Base-by-base conservation (phyloP, 495 filamentous ascomycete species). In the Neurospora sp. region DNA sequence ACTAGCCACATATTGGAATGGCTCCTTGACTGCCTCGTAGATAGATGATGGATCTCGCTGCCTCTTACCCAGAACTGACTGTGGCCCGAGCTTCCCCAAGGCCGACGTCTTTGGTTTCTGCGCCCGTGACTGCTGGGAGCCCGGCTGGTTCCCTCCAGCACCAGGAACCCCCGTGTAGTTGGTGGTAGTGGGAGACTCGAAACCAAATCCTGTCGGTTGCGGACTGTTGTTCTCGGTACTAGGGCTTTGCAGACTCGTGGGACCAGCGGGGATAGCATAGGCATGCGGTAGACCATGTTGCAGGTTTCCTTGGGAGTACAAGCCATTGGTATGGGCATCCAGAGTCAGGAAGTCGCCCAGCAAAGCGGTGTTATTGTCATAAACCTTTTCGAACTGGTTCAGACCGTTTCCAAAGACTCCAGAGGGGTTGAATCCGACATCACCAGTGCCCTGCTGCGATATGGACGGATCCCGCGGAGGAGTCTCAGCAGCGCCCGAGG, bases 1-100 rank as follows among this genome's bases (percentile, higher is more conserved):
- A 53, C 93, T 92, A 70, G 85, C 88, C 2, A 93, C 93, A 78
- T 99, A 98, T 9, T 92, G 88, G 78, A 98, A 98, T 31, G 96
- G 94, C 75, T 94, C 88, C 69, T 90, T 93, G 75, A 99, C 93
- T 53, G 88, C 91, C 71, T 92, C 89, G 82, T 99, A 99, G 74
- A 98, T 94, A 35, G 88, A 86, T 0, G 91, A 94, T 6, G 94
- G 91, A 75, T 97, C 93, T 42, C 86, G 83, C 45, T 81, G 77
- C 16, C 85, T 82, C 75, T 86, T 88, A 70, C 86, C 80, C 73
- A 89, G 79, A 73, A 90, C 76, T 69, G 82, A 84, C 75, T 88
- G 88, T 20, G 78, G 78, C 16, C 82, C 81, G 17, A 82, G 75
- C 70, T 80, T 80, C 76, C 83, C 72, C 78, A 87, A 72, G 72